Base-by-base conservation (phyloP, 257 asterid genomes). In the Solanum paucissectum region DNA sequence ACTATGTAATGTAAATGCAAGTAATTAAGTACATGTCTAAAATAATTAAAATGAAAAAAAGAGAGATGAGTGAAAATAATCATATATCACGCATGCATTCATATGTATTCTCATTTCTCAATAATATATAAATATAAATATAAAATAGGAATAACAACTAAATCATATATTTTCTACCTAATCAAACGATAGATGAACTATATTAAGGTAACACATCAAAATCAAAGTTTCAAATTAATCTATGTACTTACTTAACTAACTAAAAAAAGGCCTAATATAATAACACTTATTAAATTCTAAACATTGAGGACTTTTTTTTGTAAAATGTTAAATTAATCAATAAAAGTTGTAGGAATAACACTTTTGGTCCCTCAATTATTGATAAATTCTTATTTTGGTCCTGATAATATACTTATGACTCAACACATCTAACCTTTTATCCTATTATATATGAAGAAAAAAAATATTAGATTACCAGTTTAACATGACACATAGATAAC, bases 181-280 rank as follows among this genome's bases (percentile, higher is more conserved):
- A 49, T 49, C 86, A 82, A 82, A 82, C 2, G 42, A 82, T 82
- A 49, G 20, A 46, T 29, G 44, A 18, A 46, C 68, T 3, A 49
- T 29, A 11, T 46, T 49, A 9, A 32, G 85, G 85, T 82, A 49
- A 82, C 11, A 46, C 85, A 81, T 81, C 85, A 81, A 81, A 27
- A 81, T 81, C 85, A 46, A 29, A 44, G 42, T 29, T 82, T 13
- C 69, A 82, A 49, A 49, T 29, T 81, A 81, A 11, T 46, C 5
- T 9, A 46, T 27, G 29, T 9, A 46, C 32, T 42, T 25, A 42
- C 38, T 77, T 13, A 40, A 77, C 33, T 77, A 21, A 75, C 33
- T 77, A 21, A 75, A 13, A 40, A 76, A 76, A 16, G 11, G 46
- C 13, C 11, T 55, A 55, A 55, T 55, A 55, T 77, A 38, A 52